Base-by-base conservation (phyloP, 1,284 basidiomycete genomes). In the Ustilago esculenta region DNA sequence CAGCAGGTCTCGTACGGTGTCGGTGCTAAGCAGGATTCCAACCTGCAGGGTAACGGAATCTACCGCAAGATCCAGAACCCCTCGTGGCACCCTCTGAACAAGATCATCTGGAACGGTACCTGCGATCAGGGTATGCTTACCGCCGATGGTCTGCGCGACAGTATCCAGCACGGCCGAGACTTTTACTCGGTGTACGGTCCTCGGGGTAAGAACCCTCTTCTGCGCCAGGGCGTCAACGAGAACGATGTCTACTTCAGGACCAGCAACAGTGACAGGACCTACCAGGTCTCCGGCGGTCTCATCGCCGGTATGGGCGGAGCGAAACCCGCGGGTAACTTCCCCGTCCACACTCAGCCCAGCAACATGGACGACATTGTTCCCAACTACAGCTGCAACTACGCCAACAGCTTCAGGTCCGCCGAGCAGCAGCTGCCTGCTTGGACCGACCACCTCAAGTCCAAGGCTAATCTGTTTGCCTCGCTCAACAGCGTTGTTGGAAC, bases 91-190 rank as follows among this genome's bases (percentile, higher is more conserved):
- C 85, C 87, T 1, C 86, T 87, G 60, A 78, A 83, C 24, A 76
- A 73, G n/a, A 80, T 83, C 48, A 83, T 87, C n/a, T 87, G 87
- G 86, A 82, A 84, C 34, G 87, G 86, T 5, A 86, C 84, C 2
- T 87, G 86, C 72, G 86, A 87, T 68, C 63, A 82, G 14, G 87
- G 87, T 23, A 86, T 87, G 67, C 82, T 87, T 32, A 87, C 87
- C 1, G 75, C 79, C 1, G 86, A 77, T 18, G 87, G 86, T 1
- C 73, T 87, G 17, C 76, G 84, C 23, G 87, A 87, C 55, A 82
- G 85, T 8, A 73, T 85, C 42, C 75, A 79, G 40, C 87, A 88
- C 61, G 86, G 86, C 12, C 75, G 84, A 84, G 86, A 87, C 67
- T 86, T 87, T 67, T 86, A 84, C 84, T 82, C 82, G 15, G 84